Evolutionary conservation across 805 yeast species (phyloP), one percentile per base, ranked within the genome.

Genomic region (Candida corydali): DNA sequence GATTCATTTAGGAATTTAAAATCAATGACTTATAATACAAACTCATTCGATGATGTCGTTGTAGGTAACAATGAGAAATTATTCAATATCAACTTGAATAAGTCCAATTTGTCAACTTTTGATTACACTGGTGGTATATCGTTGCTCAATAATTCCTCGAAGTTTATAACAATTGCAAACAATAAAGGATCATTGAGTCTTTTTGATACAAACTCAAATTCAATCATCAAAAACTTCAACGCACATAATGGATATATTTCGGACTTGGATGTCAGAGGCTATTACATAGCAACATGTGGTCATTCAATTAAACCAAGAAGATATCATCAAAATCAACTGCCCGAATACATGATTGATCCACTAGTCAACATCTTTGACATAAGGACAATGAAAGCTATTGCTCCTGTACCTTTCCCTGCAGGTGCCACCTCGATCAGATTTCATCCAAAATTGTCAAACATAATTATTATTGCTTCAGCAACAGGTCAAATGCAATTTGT

Each of bases 331-430:
- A 29, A 34, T 34, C 41, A 41, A 32, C 59, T 72, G 14, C 69
- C 42, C 28, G 66, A 59, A 34, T 59, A 46, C 34, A 49, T 65
- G 39, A 65, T 59, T 17, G 98, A 93, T 52, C 91, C 95, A 0
- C 70, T 91, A 43, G 88, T 91, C 15, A 81, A 81, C 46, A 78
- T 87, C 15, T 87, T 78, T 55, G 98, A 93, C 56, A 56, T 86
- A 20, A 72, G 94, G 43, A 74, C 78, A 39, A 67, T 85, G 76
- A 73, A 76, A 36, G 73, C 88, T 2, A 59, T 81, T 38, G 68
- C 94, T 0, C 96, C 97, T 3, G 69, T 91, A 6, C 78, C 96
- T 3, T 87, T 88, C 51, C 88, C 93, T 1, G 82, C 88, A 0
- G 97, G 97, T 9, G 96, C 98, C 1, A 72, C 84, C 8, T 84